Base-by-base conservation (phyloP, 192 early-diverging fungal species). In the Backusella luteola region DNA sequence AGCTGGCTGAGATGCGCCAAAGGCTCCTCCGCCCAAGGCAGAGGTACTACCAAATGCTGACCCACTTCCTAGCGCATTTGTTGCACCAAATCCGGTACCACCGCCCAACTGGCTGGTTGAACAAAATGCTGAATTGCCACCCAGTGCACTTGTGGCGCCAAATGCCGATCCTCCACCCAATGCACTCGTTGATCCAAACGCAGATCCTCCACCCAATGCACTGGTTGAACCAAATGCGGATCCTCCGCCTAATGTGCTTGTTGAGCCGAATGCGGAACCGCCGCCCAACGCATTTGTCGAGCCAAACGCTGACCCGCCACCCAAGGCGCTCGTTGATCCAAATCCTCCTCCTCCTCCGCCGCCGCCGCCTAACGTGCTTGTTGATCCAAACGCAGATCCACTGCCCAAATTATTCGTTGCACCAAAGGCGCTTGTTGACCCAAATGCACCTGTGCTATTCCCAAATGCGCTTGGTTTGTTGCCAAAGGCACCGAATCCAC, bases 351-450 rank as follows among this genome's bases (percentile, higher is more conserved):
- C 36, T 29, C 26, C 29, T 36, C 49, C 19, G 0, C n/a, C 19
- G 0, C n/a, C 36, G 11, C 26, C 29, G 8, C 69, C 69, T 32
- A 71, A 56, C 3, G 77, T 6, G 42, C 12, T 38, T 41, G 38
- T n/a, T 4, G 63, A 67, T 17, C 79, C 81, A 76, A 80, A 75
- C 4, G 79, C 73, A 35, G 75, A 70, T 14, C 72, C 70, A 23
- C 29, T 1, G 0, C 79, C 79, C 9, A 79, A 76, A 6, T 59
- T 42, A 34, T 19, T 56, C 6, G 71, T 23, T 9, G 34, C 12
- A 38, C 80, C 80, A 49, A 82, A 66, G 3, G 74, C 36, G 9
- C 67, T 59, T 8, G 76, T 63, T 17, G 34, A 19, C 8, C 77
- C 77, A 69, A 78, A 78, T 0, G 72, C 72, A 46, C 35, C 34